Conservation (phyloP, 2,329 filamentous ascomycete species). For the Ascocoryne sarcoides region DNA sequence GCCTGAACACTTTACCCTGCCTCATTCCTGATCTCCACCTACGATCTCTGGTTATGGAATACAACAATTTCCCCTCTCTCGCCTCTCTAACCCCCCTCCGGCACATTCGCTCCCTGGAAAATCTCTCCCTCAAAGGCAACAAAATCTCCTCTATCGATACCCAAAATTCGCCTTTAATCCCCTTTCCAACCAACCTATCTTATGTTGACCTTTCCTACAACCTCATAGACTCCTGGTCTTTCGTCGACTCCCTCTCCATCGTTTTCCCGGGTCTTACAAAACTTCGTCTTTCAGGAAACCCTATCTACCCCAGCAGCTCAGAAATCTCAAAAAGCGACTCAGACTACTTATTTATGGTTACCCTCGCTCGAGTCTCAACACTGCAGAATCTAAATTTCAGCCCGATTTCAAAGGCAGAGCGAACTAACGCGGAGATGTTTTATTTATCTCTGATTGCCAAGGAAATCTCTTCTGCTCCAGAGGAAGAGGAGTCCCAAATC, state of each 20-base stretch:
- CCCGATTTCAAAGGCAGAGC: conserved; percentile 61
- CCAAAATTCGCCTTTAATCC: neutral
- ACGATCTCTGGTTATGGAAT: conserved; percentile 59
- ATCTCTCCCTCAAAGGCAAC: conserved; percentile 69
- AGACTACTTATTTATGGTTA: conserved; percentile 61
- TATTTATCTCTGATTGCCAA: conserved; percentile 79
- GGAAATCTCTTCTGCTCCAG: conserved; percentile 56
- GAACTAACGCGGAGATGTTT: conserved; percentile 84
- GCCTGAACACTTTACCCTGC: conserved; percentile 35
- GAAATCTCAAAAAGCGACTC: conserved; percentile 6
- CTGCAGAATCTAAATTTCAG: conserved; percentile 68
- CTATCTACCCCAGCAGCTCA: conserved; percentile 51
- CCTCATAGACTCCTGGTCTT: conserved; percentile 57
- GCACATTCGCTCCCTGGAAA: conserved; percentile 42
- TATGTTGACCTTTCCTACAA: conserved; percentile 72
- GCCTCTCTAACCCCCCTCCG: conserved; percentile 47
- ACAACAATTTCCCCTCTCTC: conserved; percentile 57
- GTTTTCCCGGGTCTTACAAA: conserved; percentile 66
- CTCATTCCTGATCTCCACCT: conserved; percentile 30
- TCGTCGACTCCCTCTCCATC: conserved; percentile 59
- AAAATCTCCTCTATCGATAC: conserved; percentile 48
- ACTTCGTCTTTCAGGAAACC: conserved; percentile 78
- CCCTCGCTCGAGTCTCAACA: conserved; percentile 61
- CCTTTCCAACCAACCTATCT: conserved; percentile 19
- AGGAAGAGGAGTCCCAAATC: conserved; percentile 45